Evolutionary conservation across 805 yeast species (phyloP).

Genomic region (Wickerhamomyces kurtzmanii): DNA sequence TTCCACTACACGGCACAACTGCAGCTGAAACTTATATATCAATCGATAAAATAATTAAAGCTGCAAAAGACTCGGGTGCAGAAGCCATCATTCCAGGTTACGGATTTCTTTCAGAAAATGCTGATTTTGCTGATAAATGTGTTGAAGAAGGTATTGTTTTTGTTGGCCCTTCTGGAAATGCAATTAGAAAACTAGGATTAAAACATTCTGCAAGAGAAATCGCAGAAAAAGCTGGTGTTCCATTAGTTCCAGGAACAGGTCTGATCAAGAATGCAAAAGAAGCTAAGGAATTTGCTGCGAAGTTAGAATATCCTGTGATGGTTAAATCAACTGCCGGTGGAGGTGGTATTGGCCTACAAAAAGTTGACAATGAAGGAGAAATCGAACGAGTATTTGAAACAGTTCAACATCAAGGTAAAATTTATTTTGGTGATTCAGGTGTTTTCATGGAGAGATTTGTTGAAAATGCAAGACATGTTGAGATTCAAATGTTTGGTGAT

Average conservation of each 20-base stretch:
- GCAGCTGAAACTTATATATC: constrained; percentile 89
- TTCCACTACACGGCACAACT: constrained; percentile 69
- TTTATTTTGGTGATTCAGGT: constrained; percentile 92
- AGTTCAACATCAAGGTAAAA: constrained; percentile 87
- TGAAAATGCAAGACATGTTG: constrained; percentile 93
- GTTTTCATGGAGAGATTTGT: constrained; percentile 93
- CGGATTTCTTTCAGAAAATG: constrained; percentile 93
- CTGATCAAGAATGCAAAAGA: constrained; percentile 62
- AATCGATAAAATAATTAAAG: constrained; percentile 75
- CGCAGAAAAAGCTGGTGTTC: constrained; percentile 87
- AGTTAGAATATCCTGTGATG: constrained; percentile 85
- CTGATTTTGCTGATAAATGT: constrained; percentile 89
- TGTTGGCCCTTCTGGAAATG: constrained; percentile 95
- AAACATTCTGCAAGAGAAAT: constrained; percentile 96
- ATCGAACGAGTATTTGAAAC: constrained; percentile 79
- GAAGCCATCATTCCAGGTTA: constrained; percentile 98
- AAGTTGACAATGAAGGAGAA: constrained; percentile 77
- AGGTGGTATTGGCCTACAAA: constrained; percentile 96
- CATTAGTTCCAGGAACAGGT: constrained; percentile 96
- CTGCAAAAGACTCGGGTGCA: constrained; percentile 76
- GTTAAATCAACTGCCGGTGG: constrained; percentile 98
- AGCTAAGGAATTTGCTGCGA: constrained; percentile 66
- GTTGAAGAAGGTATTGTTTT: constrained; percentile 75
- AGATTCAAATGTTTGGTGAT: constrained; percentile 93
- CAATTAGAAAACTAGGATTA: constrained; percentile 82